Evolutionary conservation across 2,329 filamentous ascomycete species (phyloP), one percentile per base, ranked within the genome.

Genomic region (Alternaria infectoria): DNA sequence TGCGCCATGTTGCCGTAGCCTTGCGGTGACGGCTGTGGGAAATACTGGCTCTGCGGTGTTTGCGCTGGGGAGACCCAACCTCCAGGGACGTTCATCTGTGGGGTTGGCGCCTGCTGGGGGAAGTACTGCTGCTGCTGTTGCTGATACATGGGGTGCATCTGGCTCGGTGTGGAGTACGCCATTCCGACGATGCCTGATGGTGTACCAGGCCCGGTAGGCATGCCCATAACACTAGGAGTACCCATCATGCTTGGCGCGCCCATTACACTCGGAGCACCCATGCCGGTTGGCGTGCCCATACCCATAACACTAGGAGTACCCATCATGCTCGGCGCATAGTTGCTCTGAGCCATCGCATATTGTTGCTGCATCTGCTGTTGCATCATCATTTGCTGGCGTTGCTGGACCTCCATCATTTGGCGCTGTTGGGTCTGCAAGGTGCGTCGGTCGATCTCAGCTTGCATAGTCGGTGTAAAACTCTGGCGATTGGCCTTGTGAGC

Each of bases 391-490:
- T 73, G 73, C 51, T 74, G 70, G 32, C 62, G 66, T 25, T 73
- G 72, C 54, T 74, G 71, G 43, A 59, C 64, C 25, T 72, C 68
- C 59, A 71, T 59, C 59, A 70, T 66, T 55, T 77, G 76, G 30
- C 70, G 70, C 17, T 71, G 69, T 57, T 79, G 76, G 3, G 65
- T 64, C 43, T 72, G 73, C 65, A 76, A 69, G 57, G 74, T 76
- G 8, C 77, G 75, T 43, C 76, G 62, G 26, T 80, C 77, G 21
- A 79, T 77, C 49, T 80, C 77, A 21, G 75, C 70, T 64, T 79
- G 77, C 75, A 79, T 77, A 8, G 72, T 73, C 12, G 69, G 57
- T 6, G 75, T 75, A 19, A 73, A 70, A 11, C 63, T 67, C 13
- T 63, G 59, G 11, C 75, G 74, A 52, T 74, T 76, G 6, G 70